Base-by-base conservation (phyloP, 257 asterid genomes). In the Gynochthodes officinalis region DNA sequence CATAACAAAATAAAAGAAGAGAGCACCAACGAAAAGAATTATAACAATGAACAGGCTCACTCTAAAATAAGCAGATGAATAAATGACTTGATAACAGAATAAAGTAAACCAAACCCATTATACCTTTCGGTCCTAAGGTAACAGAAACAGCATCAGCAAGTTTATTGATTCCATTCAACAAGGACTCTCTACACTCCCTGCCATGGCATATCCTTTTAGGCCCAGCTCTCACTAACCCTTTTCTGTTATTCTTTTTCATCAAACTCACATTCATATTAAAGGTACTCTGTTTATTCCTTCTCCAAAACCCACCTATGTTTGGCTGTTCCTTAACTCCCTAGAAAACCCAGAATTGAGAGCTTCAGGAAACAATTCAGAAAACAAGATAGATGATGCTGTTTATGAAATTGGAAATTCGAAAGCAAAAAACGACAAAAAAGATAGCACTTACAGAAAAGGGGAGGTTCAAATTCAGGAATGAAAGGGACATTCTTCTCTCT, bases 111-210 rank as follows among this genome's bases (percentile, higher is more conserved):
- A 32, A 11, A 32, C 55, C 65, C 69, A 82, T 12, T 63, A 61
- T 63, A 80, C 98, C 99, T 87, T 78, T 92, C 72, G 98, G 98
- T 70, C 99, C 98, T 58, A 95, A 80, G 23, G 99, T 95, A 54
- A 92, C 90, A 57, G 98, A 87, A 85, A 95, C 98, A 77, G 91
- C 96, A 87, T 95, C 97, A 27, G 98, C 97, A 52, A 92, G 96
- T 84, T 92, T 92, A 82, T 90, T 89, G 80, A 95, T 87, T 55
- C 99, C 99, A 57, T 87, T 81, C 78, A 92, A 91, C 69, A 95
- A 83, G 44, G 88, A 83, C 61, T 84, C 91, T 75, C 97, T 85
- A 78, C 97, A 89, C 60, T 87, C 91, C 57, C 71, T 75, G 33
- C 86, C 99, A 75, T 85, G 89, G 69, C 80, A 89, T 64, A 95